Conservation (phyloP, 192 early-diverging fungal genomes). For the Coemansia sp. region DNA sequence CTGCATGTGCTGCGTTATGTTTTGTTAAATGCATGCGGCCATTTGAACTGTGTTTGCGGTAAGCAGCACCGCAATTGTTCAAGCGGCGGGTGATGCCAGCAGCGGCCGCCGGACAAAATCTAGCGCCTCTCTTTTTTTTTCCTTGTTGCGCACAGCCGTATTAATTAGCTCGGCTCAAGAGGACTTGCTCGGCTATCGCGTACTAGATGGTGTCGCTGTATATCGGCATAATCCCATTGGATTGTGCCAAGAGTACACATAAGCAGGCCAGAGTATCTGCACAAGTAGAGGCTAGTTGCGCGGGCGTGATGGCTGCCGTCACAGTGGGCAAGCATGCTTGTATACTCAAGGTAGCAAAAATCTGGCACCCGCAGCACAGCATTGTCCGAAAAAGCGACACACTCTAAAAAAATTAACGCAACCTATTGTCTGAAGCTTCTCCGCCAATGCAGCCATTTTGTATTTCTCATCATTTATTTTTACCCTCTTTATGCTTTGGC, state of each 20-base stretch:
- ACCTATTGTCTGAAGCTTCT: background rate
- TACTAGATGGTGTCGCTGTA: background rate
- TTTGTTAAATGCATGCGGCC: constrained; percentile 22
- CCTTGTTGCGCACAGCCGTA: background rate
- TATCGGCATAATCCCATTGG: no score
- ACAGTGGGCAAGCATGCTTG: background rate
- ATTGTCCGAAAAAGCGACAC: background rate
- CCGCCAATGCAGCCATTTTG: background rate
- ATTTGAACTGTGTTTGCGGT: constrained; percentile 7
- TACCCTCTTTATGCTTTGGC: background rate
- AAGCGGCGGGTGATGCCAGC: constrained; percentile 1
- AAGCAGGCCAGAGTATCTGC: no score
- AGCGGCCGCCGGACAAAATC: constrained; percentile 9
- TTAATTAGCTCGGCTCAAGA: no score
- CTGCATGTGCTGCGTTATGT: constrained; percentile 10
- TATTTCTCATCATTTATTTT: background rate
- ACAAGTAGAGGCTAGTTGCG: background rate
- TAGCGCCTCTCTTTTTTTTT: background rate
- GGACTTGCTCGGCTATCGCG: background rate
- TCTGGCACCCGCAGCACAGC: background rate
- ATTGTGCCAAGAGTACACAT: no score
- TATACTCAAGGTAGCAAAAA: background rate
- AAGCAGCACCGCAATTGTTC: background rate
- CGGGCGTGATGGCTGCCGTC: background rate
- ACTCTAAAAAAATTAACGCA: constrained; percentile 4